Evolutionary conservation across 345 rosid species (phyloP), one percentile per base, ranked within the genome.

Genomic region (Salix suchowensis): DNA sequence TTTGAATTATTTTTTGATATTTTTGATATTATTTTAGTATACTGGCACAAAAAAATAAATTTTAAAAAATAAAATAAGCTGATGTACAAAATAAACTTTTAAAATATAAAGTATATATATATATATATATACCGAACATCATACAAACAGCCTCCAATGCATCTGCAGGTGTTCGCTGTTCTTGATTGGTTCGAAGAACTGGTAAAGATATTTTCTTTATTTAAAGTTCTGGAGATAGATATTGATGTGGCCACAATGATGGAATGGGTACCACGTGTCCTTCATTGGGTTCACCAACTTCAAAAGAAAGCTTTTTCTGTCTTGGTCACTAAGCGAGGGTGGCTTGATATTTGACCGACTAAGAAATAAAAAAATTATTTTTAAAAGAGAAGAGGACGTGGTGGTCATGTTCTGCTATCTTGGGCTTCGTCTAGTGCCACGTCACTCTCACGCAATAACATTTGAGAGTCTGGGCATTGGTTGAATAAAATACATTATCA

Each of bases 201-300:
- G n/a, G 14, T 2, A 3, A 55, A 8, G 5, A n/a, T 7, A 4
- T 10, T 13, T 3, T 26, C 1, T 9, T 2, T 28, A 10, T 12
- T 16, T 24, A 18, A 9, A 1, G 10, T 9, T 77, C 2, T 28
- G 16, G 42, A 72, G 18, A 28, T 34, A 66, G 81, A 73, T 10
- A 58, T 62, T 21, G 46, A 60, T 15, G 32, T 4, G n/a, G 60
- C 82, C 71, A 61, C 74, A 3, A 48, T 6, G 44, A 23, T n/a
- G 80, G 80, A 40, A 50, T 78, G 32, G 19, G 32, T 16, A 2
- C 42, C 55, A 76, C 67, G 76, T 75, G 84, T 75, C 66, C 65
- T 10, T 46, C 69, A 66, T 48, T 44, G 21, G 24, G 10, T 48
- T 24, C 42, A 68, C 58, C 67, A 18, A n/a, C 58, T 66, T 40